These are phyloP conservation scores for Nakazawaea ambrosiae DNA, from an alignment of 805 yeast genomes.

Conservation along the genomic window DNA sequence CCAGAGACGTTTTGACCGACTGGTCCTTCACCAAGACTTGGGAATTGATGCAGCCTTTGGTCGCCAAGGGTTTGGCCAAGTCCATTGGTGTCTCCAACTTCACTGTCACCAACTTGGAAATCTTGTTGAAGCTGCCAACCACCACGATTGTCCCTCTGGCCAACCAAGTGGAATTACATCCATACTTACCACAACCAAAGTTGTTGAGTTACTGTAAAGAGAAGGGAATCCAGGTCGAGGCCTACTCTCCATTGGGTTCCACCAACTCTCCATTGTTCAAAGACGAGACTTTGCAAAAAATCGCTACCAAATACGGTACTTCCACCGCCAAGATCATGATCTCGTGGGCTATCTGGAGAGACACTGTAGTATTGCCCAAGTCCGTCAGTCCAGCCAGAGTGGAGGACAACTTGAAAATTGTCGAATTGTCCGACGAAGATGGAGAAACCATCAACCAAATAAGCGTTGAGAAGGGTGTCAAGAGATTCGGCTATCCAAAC, in stretches of 20 bases:
- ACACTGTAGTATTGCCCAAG: conserved; percentile 33
- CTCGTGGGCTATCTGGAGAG: conserved; percentile 54
- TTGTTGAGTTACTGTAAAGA: conserved; percentile 44
- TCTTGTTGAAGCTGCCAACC: conserved; percentile 40
- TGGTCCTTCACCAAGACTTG: conserved; percentile 52
- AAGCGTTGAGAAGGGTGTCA: conserved; percentile 19
- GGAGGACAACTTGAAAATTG: conserved; percentile 26
- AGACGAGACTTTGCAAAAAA: conserved; percentile 32
- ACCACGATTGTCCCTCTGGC: conserved; percentile 56
- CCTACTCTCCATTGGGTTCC: conserved; percentile 76
- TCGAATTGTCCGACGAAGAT: conserved; percentile 29
- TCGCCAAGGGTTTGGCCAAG: conserved; percentile 44
- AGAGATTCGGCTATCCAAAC: conserved; percentile 29
- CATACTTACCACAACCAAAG: conserved; percentile 60
- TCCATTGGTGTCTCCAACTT: conserved; percentile 81
- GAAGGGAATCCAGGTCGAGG: conserved; percentile 56
- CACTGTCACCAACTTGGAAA: conserved; percentile 45
- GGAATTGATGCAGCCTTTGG: conserved; percentile 55
- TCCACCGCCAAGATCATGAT: conserved; percentile 45
- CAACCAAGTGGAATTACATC: conserved; percentile 75
- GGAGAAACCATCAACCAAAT: conserved; percentile 24
- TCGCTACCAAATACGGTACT: conserved; percentile 38
- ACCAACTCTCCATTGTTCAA: conserved; percentile 45
- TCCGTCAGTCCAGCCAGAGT: conserved; percentile 26
- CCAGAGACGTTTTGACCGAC: conserved; percentile 25